phyloP scores from a whole-genome alignment of 352 stramenopile species.

The Phytophthora syringae region DNA sequence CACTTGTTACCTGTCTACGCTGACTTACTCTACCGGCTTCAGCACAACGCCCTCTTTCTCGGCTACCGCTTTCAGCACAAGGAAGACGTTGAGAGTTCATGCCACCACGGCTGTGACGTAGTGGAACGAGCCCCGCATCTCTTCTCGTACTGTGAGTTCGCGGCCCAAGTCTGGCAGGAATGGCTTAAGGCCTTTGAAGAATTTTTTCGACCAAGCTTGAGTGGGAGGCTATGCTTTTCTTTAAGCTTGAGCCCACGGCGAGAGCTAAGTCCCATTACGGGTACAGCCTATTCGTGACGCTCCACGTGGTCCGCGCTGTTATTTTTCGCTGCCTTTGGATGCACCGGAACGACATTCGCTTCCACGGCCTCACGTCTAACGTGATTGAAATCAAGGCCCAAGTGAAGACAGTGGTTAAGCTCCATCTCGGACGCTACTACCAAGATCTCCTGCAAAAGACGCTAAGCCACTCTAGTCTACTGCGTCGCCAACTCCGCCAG shows the following conservation, averaged over 20 bases:
- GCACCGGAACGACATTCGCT: conserved; percentile 11
- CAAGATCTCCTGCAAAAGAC: conserved; percentile 1
- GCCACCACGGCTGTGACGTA: not conserved
- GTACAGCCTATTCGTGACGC: not conserved
- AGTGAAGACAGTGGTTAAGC: not conserved
- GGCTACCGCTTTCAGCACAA: conserved; percentile 7
- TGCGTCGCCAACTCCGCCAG: no score
- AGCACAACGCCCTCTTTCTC: conserved; percentile 4
- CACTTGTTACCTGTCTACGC: conserved; percentile 1
- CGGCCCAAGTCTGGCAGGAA: not conserved
- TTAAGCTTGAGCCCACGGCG: not conserved
- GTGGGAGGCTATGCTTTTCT: conserved; percentile 1
- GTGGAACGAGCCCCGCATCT: not conserved
- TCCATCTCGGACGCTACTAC: not conserved
- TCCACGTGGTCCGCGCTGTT: not conserved
- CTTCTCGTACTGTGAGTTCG: conserved; percentile 6
- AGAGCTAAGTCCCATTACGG: not conserved
- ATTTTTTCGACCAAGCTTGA: not conserved
- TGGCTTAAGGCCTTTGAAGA: not conserved
- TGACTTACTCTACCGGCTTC: conserved; percentile 1
- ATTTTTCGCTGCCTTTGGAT: conserved; percentile 7
- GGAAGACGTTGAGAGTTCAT: not conserved
- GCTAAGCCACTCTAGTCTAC: not conserved
- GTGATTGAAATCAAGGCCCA: not conserved
- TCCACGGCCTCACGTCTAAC: not conserved